Percentiles rank a stretch among this genome's conserved stretches.
phyloP scores from a whole-genome alignment of 1,284 basidiomycete species.

The Papiliotrema laurentii region DNA sequence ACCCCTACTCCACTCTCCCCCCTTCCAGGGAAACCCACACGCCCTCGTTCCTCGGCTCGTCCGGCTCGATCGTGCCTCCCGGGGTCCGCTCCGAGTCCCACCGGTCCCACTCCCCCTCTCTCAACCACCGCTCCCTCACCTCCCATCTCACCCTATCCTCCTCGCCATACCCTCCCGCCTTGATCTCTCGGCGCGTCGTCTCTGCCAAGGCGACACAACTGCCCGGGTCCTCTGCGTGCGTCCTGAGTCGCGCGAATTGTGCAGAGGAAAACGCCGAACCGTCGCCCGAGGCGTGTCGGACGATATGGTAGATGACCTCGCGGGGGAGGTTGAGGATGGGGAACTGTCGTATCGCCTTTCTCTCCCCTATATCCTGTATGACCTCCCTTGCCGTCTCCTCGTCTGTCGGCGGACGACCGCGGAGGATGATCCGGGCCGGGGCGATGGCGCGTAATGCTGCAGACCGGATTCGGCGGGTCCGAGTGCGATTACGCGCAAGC shows the following conservation, averaged over 20 bases:
- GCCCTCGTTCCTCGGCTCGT: no score
- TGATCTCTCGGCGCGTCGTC: slow-evolving; percentile 11
- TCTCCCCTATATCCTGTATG: not conserved
- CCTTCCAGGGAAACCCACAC: no score
- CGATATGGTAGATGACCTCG: slow-evolving; percentile 34
- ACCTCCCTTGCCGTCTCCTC: slow-evolving; percentile 16
- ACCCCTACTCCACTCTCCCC: no score
- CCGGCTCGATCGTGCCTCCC: no score
- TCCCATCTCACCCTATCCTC: slow-evolving; percentile 12
- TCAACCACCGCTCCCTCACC: slow-evolving; percentile 30
- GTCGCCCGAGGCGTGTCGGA: slow-evolving; percentile 30
- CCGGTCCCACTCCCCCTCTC: slow-evolving; percentile 27
- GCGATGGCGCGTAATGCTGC: slow-evolving; percentile 23
- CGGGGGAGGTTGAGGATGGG: slow-evolving; percentile 34
- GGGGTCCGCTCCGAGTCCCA: slow-evolving; percentile 36
- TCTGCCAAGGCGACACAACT: slow-evolving; percentile 10
- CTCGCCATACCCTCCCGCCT: slow-evolving; percentile 9
- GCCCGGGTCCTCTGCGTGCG: slow-evolving; percentile 21
- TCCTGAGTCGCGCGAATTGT: slow-evolving; percentile 30
- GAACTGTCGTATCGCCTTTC: slow-evolving; percentile 11
- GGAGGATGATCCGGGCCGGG: slow-evolving; percentile 34
- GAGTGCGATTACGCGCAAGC: slow-evolving; percentile 33
- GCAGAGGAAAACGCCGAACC: slow-evolving; percentile 29
- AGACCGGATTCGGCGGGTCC: slow-evolving; percentile 23
- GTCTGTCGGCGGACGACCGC: slow-evolving; percentile 18